Percentiles rank a stretch among this genome's conserved stretches.
These are phyloP conservation scores for Colletotrichum tabaci DNA, from an alignment of 2,329 filamentous ascomycete genomes.

Conservation along the genomic window DNA sequence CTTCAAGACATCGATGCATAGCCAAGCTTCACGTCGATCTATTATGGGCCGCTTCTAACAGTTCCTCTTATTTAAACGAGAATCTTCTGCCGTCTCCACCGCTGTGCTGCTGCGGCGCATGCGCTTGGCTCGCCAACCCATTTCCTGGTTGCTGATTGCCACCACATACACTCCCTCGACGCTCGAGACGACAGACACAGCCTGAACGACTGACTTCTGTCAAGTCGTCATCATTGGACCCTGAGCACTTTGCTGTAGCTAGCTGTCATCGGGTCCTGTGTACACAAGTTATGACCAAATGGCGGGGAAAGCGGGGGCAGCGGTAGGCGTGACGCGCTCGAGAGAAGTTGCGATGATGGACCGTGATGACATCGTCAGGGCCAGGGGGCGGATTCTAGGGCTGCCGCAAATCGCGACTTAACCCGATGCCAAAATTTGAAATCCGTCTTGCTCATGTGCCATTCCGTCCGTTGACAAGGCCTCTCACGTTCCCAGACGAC, in stretches of 20 bases:
- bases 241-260: not conserved
- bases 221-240: conserved; percentile 2
- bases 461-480: conserved; percentile 11
- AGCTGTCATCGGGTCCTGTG: not conserved
- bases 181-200: not conserved
- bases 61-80: not conserved
- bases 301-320: conserved; percentile 48
- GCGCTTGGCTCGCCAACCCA: not conserved
- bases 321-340: conserved; percentile 13
- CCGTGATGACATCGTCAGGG: conserved; percentile 33
- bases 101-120: conserved; percentile 15
- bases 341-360: conserved; percentile 28
- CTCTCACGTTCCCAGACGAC: not conserved
- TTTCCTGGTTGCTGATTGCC: no score
- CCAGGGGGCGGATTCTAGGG: not conserved
- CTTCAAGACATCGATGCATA: not conserved
- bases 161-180: not conserved
- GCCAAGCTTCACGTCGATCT: not conserved
- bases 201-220: not conserved
- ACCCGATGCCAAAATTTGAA: not conserved
- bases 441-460: conserved; percentile 1
- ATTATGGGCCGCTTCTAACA: not conserved
- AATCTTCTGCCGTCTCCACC: conserved; percentile 8
- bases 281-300: conserved; percentile 50
- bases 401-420: not conserved